These are phyloP conservation scores for Yamadazyma phyllophila DNA, from an alignment of 805 yeast genomes.

Conservation along the genomic window DNA sequence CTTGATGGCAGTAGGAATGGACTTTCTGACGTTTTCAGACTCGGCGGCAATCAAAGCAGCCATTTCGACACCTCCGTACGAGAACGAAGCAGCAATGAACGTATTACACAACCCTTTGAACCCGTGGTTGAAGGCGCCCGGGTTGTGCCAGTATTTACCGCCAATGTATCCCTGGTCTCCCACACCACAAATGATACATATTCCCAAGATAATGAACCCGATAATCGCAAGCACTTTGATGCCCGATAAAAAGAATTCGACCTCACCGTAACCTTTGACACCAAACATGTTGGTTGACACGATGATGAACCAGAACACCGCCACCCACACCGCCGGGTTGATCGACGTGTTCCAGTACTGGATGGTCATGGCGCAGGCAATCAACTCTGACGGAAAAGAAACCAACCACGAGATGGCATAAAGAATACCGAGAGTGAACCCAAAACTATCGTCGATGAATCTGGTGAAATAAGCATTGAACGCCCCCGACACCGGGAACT, in stretches of 20 bases:
- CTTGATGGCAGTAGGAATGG: slow-evolving; percentile 41
- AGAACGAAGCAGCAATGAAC: slow-evolving; percentile 32
- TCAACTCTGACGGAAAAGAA: slow-evolving; percentile 35
- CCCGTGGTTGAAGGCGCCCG: slow-evolving; percentile 37
- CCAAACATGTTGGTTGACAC: slow-evolving; percentile 31
- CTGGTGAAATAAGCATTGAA: slow-evolving; percentile 35
- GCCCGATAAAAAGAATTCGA: slow-evolving; percentile 29
- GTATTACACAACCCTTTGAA: slow-evolving; percentile 39
- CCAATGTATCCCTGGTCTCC: slow-evolving; percentile 36
- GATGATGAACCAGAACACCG: slow-evolving; percentile 30
- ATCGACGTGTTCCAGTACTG: slow-evolving; percentile 31
- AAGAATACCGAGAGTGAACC: slow-evolving; percentile 34
- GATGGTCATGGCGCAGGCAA: slow-evolving; percentile 36
- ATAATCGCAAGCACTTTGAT: slow-evolving; percentile 35
- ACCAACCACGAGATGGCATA: slow-evolving; percentile 37
- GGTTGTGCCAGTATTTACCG: slow-evolving; percentile 29
- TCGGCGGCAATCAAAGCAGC: slow-evolving; percentile 41
- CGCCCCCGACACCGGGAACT: slow-evolving; percentile 38
- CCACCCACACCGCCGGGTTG: slow-evolving; percentile 38
- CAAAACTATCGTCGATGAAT: slow-evolving; percentile 37
- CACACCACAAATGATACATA: slow-evolving; percentile 34
- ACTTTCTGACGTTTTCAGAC: slow-evolving; percentile 36
- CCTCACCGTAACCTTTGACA: slow-evolving; percentile 38
- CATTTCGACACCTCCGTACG: slow-evolving; percentile 36
- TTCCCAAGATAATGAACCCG: slow-evolving; percentile 34